Conservation (phyloP, 164 flowering plant species). For the Annona cherimola region DNA sequence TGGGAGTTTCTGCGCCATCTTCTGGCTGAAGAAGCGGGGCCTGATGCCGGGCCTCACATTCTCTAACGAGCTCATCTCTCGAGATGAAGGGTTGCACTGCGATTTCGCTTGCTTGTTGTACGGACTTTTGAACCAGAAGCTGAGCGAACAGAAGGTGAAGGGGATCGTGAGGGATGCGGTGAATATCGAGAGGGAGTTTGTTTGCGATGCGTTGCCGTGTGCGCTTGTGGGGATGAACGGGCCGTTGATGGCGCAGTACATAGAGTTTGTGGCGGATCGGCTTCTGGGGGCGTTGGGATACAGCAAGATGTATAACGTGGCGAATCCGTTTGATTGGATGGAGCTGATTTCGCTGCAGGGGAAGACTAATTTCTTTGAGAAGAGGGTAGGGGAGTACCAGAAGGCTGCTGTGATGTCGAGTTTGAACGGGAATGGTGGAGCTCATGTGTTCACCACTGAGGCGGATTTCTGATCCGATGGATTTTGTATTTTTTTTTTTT, state of each 20-base stretch:
- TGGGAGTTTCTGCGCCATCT: conserved; percentile 81
- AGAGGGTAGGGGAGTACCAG: conserved; percentile 91
- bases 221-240: conserved; percentile 90
- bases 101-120: conserved; percentile 84
- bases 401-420: conserved; percentile 86
- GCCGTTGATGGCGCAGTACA: conserved; percentile 71
- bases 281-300: conserved; percentile 59
- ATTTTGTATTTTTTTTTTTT: too few relatives aligned
- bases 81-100: conserved; percentile 42
- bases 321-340: conserved; percentile 95
- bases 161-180: conserved; percentile 67
- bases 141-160: conserved; percentile 54
- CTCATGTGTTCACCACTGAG: conserved; percentile 64
- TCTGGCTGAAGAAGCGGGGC: conserved; percentile 88
- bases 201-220: conserved; percentile 79
- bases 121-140: conserved; percentile 37
- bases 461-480: conserved; percentile 65
- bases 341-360: conserved; percentile 86
- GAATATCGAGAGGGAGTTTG: conserved; percentile 81
- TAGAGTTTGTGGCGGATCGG: conserved; percentile 86
- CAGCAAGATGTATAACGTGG: conserved; percentile 48
- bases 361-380: conserved; percentile 94
- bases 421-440: conserved; percentile 54
- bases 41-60: conserved; percentile 85
- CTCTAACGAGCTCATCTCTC: conserved; percentile 68